Conservation (phyloP, 768 basidiomycete genomes). For the Termitomyces sp. region DNA sequence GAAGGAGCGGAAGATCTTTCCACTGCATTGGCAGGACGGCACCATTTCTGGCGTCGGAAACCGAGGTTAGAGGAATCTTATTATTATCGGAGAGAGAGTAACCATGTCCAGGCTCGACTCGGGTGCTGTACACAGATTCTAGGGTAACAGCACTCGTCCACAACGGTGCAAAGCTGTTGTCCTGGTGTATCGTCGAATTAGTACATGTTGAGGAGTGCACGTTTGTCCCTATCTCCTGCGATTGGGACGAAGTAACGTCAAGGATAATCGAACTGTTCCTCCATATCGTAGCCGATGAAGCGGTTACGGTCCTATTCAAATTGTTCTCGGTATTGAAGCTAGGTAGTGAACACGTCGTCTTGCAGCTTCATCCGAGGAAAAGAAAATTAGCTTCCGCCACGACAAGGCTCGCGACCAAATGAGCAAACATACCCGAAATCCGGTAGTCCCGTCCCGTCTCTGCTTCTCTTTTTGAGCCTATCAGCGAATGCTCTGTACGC, state of each 20-base stretch:
- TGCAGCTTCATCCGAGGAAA: background rate
- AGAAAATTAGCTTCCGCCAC: background rate
- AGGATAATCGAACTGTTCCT: background rate
- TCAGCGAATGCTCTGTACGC: background rate
- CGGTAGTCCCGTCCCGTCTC: background rate
- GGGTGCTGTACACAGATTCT: background rate
- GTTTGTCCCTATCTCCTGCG: background rate
- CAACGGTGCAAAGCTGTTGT: background rate
- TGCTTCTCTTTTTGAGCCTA: background rate
- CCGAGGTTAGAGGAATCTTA: background rate
- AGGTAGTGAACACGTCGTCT: background rate
- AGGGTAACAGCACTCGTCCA: background rate
- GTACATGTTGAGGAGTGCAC: background rate
- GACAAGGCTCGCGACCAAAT: background rate
- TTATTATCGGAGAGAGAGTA: no score
- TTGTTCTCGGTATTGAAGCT: background rate
- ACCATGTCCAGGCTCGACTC: background rate
- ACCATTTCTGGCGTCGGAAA: background rate
- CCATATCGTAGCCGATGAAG: background rate
- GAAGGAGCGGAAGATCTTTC: conserved; percentile 4
- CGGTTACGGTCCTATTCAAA: background rate
- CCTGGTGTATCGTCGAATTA: background rate
- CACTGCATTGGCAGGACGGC: background rate
- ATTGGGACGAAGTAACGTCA: background rate
- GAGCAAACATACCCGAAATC: background rate